Evolutionary conservation across 179 eudicot genomes (phyloP), one percentile per base, ranked within the genome.

Genomic region (Spergularia azorica): DNA sequence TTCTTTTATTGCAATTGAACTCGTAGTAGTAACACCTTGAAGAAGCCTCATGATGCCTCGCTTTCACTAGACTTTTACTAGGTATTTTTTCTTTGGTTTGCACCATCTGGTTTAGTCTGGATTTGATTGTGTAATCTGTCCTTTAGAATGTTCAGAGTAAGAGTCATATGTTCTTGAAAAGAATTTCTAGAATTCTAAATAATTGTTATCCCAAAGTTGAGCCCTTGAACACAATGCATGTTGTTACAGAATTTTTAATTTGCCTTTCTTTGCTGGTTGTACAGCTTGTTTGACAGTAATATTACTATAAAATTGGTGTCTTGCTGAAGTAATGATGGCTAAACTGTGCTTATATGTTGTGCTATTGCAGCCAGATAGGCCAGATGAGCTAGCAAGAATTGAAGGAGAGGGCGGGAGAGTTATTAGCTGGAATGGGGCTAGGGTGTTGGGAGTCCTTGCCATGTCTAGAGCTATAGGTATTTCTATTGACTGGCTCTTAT

Each of bases 381-480:
- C 79, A 82, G 95, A 90, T 76, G 95, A 90, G 79, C 86, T 90
- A 32, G 36, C 46, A 21, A 87, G 95, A 83, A 90, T 90, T 50
- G 95, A 90, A 81, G 77, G 76, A 60, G 82, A 77, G 80, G 95
- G 89, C 69, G 92, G 92, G 68, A 89, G 71, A 84, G 92, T 90
- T 66, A 89, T 90, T 64, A 86, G 89, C 79, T 90, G 95, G 95
- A 79, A 89, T 21, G 95, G 92, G 70, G 95, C 95, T 70, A 83
- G 95, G 79, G 95, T 90, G 50, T 82, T 83, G 71, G 95, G 95
- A 79, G 95, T 90, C 80, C 95, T 90, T 83, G 87, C 95, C 73
- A 90, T 89, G 92, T 90, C 95, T 48, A 87, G 95, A 83, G 88
- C 95, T 55, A 90, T 90, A 80, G 95, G 95, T 88, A 74, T 52